Percentiles rank a stretch among this genome's conserved stretches.
phyloP scores from a whole-genome alignment of 495 filamentous ascomycete genomes.

The Pyrenula massariospora region DNA sequence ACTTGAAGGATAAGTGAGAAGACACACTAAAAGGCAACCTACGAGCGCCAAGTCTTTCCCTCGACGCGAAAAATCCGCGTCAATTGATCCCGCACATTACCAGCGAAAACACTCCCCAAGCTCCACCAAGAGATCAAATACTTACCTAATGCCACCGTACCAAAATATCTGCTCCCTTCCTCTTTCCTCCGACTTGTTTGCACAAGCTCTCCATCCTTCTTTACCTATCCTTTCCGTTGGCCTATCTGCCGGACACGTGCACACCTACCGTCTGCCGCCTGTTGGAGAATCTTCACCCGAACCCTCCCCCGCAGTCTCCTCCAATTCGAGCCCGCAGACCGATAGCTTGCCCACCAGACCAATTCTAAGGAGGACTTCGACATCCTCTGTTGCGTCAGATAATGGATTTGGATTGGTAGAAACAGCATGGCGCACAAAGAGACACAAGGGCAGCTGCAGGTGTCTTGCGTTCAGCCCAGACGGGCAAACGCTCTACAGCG shows the following conservation, averaged over 20 bases:
- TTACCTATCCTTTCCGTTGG: slow-evolving; percentile 78
- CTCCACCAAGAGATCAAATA: no score
- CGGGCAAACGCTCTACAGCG: slow-evolving; percentile 68
- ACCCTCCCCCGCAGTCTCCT: neutral
- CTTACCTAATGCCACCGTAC: slow-evolving; percentile 6
- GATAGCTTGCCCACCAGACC: neutral
- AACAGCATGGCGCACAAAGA: slow-evolving; percentile 72
- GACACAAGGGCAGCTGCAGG: slow-evolving; percentile 89
- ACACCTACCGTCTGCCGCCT: slow-evolving; percentile 68
- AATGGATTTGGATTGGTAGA: slow-evolving; percentile 67
- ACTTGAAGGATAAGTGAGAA: no score
- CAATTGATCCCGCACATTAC: no score
- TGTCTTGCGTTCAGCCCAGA: slow-evolving; percentile 65
- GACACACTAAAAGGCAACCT: no score
- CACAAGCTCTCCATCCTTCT: slow-evolving; percentile 74
- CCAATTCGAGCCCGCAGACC: neutral
- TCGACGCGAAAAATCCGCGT: no score
- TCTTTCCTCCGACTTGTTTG: slow-evolving; percentile 76
- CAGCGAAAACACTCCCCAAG: no score
- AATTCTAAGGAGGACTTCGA: slow-evolving; percentile 7
- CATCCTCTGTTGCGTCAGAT: neutral
- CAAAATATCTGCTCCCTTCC: slow-evolving; percentile 66
- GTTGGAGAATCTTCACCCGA: slow-evolving; percentile 11
- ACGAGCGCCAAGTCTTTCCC: no score
- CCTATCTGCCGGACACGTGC: slow-evolving; percentile 72